phyloP scores from a whole-genome alignment of 2,329 filamentous ascomycete genomes.

The Aspergillus arachidicola region DNA sequence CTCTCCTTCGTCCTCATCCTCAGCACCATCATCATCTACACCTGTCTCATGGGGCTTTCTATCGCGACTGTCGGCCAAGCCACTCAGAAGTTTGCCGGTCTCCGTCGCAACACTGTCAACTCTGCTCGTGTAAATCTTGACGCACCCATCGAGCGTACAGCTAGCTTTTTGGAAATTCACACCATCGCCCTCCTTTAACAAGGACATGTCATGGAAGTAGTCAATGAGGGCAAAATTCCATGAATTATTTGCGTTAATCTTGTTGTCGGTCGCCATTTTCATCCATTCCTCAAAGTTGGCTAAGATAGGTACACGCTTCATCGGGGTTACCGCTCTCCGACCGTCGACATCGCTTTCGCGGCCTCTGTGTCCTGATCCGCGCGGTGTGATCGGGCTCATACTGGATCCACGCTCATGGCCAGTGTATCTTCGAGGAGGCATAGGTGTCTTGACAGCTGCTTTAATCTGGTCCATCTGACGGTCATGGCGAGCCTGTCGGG shows the following conservation, averaged over 20 bases:
- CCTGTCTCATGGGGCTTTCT: constrained; percentile 68
- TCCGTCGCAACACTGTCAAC: constrained; percentile 98
- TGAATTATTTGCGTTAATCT: constrained; percentile 96
- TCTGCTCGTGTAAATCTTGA: constrained; percentile 98
- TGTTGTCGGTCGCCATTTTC: constrained; percentile 99
- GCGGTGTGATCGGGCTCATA: constrained; percentile 55
- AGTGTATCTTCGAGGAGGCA: constrained; percentile 44
- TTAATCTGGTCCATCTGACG: constrained; percentile 91
- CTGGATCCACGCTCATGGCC: constrained; percentile 39
- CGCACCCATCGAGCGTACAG: constrained; percentile 94
- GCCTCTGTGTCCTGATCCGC: constrained; percentile 36
- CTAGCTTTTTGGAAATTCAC: constrained; percentile 99
- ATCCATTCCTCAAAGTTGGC: constrained; percentile 99
- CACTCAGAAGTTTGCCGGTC: constrained; percentile 91
- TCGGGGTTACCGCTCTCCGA: constrained; percentile 80
- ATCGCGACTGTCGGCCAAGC: constrained; percentile 75
- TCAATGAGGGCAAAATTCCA: constrained; percentile 99
- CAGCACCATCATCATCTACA: constrained; percentile 61
- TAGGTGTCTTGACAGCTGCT: constrained; percentile 61
- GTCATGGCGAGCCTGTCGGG: constrained; percentile 84
- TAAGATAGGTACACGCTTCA: constrained; percentile 92
- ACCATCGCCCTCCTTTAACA: constrained; percentile 92
- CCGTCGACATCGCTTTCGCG: constrained; percentile 57
- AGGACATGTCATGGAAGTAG: constrained; percentile 98
- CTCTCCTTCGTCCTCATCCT: constrained; percentile 62